Percentiles rank a stretch among this genome's conserved stretches.
Evolutionary conservation across 345 rosid genomes (phyloP).

Genomic region (Xanthoceras sorbifolium): DNA sequence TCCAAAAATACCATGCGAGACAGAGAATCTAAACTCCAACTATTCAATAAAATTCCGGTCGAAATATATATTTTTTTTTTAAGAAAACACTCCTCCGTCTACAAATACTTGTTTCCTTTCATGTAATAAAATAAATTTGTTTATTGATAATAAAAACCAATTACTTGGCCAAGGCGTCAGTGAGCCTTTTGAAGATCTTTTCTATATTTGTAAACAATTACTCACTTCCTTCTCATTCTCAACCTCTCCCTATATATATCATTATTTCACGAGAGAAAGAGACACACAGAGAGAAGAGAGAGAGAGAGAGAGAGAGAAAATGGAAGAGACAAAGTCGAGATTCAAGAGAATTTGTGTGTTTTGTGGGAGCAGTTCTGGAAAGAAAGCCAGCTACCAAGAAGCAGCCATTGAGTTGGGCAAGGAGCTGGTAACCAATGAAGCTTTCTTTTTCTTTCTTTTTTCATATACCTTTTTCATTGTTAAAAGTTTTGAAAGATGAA

Average conservation of each 20-base stretch:
- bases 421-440: constrained; percentile 54
- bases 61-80: background rate
- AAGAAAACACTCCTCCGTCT: background rate
- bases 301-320: constrained; percentile 15
- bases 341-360: constrained; percentile 87
- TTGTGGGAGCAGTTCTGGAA: constrained; percentile 85
- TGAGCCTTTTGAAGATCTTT: background rate
- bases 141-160: background rate
- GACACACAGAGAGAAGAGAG: constrained; percentile 9
- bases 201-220: constrained; percentile 9
- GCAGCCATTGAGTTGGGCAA: constrained; percentile 82
- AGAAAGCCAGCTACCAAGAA: constrained; percentile 75
- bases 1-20: background rate
- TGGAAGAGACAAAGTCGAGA: constrained; percentile 66
- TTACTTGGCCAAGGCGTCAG: background rate
- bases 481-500: background rate
- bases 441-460: background rate
- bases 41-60: background rate
- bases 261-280: constrained; percentile 15
- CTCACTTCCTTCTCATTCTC: constrained; percentile 43
- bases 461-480: background rate
- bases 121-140: no score
- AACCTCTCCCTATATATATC: constrained; percentile 28
- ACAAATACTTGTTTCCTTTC: background rate
- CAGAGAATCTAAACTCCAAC: background rate